Base-by-base conservation (phyloP, 305 asterid species). In the Striga hermonthica region DNA sequence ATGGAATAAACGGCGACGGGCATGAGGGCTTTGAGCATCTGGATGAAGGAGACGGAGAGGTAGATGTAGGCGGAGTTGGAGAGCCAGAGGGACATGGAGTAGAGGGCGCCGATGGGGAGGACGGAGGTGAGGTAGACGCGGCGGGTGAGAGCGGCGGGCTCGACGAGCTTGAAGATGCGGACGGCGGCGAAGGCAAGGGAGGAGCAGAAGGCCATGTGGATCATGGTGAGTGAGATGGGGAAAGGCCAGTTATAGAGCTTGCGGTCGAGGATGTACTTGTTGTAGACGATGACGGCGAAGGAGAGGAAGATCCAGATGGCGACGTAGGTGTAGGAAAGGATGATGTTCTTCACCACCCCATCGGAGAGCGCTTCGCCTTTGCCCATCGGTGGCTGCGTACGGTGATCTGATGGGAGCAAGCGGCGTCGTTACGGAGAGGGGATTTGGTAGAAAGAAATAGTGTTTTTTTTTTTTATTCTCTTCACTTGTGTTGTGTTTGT, bases 1-100 rank as follows among this genome's bases (percentile, higher is more conserved):
- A 81, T 79, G 0, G 80, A 69, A 53, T 83, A 83, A 4, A 83
- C 89, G 1, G 83, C 84, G 7, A 83, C 84, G 0, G 86, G 86
- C 89, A 83, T 83, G 3, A 83, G 67, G 15, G 84, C 86, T 70
- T 83, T 83, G 0, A 83, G 79, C 86, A 83, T 52, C 57, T 52
- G 57, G 31, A 52, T 52, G 57, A 52, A 52, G 57, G 57, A 52
- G 0, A 52, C 57, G 77, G 64, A 52, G 57, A 52, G 57, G 57
- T 52, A 52, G 31, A 52, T 52, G 57, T 52, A 52, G 57, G 57
- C 57, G 57, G 57, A 52, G 34, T 52, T 52, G 10, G 57, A 52
- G 28, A 52, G 57, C 57, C 57, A 52, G n/a, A 52, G 57, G 34
- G 57, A 52, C 35, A 52, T 31, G 5, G 57, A 52, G 36, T 52